Base-by-base conservation (phyloP, 768 basidiomycete species). In the Tricholoma hemisulphureum region DNA sequence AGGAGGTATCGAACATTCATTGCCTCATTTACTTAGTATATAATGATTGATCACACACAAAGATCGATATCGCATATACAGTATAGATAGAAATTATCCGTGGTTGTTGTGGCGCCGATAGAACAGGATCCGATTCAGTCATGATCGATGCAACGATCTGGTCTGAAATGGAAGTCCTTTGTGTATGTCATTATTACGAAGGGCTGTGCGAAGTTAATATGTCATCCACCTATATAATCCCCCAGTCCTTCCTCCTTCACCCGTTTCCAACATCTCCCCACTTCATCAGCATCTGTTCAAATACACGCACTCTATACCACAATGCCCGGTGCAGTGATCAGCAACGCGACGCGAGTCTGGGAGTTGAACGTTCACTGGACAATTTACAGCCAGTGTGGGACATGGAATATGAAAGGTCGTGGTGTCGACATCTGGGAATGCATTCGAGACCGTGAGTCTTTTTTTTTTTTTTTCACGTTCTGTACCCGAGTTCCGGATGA, bases 361-460 rank as follows among this genome's bases (percentile, higher is more conserved):
- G 87, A 88, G 68, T 64, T 78, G 65, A 85, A 86, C 67, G 75
- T 86, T 39, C 75, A 84, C 69, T 90, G 88, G 88, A 63, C 77
- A 21, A 61, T 84, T 43, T 79, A 82, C 68, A 82, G 83, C 58
- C 88, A 90, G 66, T 89, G 88, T 69, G 84, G 84, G 55, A 78
- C 86, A 13, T 90, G 87, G 88, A 85, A 89, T 71, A 72, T 81
- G 21, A 81, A 79, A 70, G 78, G 82, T 53, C 81, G 83, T 37
- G 83, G 85, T 24, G 88, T 90, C 39, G 86, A 88, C 56, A 80
- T 90, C 55, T 90, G 87, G 87, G 87, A 90, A 65, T 90, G 88
- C 67, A 75, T 89, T 54, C 72, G 77, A 70, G 80, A 83, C 63
- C 88, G 88, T 89, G 71, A 72, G 86, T 80, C 52, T 34, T 60